Evolutionary conservation across 495 filamentous ascomycete species (phyloP).

Genomic region (Cercophora newfieldiana): DNA sequence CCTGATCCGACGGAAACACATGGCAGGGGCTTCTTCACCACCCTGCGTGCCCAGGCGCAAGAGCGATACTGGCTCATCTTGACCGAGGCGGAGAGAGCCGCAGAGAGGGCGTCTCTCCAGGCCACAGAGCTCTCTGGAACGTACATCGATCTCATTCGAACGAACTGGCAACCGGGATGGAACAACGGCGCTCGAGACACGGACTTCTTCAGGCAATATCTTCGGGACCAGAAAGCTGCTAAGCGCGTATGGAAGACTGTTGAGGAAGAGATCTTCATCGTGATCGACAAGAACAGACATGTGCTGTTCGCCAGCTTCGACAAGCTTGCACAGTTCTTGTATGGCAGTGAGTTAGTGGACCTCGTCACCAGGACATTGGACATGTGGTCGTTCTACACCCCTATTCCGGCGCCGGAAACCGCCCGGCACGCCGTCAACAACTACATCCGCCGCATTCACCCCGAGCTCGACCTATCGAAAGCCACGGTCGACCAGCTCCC

Average conservation of each 20-base stretch:
- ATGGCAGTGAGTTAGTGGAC: neutral
- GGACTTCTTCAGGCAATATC: neutral
- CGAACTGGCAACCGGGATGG: neutral
- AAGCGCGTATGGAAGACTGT: neutral
- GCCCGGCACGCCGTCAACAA: neutral
- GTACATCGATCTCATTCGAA: neutral
- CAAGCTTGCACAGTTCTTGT: neutral
- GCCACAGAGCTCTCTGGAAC: neutral
- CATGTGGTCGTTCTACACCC: constrained; percentile 1
- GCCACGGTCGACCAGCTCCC: constrained; percentile 6
- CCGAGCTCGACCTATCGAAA: constrained; percentile 7
- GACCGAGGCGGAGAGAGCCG: neutral
- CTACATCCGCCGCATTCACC: constrained; percentile 7
- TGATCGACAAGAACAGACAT: constrained; percentile 2
- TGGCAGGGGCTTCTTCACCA: neutral
- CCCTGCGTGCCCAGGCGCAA: neutral
- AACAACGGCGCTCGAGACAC: neutral
- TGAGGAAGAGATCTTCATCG: neutral
- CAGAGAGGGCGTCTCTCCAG: neutral
- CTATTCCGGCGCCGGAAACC: neutral
- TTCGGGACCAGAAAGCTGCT: neutral
- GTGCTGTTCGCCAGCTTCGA: constrained; percentile 1
- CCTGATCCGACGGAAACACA: neutral
- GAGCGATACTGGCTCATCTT: constrained; percentile 4
- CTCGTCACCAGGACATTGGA: neutral